These are phyloP conservation scores for Aschersonia sp. DNA, from an alignment of 2,329 filamentous ascomycete species.

Conservation along the genomic window DNA sequence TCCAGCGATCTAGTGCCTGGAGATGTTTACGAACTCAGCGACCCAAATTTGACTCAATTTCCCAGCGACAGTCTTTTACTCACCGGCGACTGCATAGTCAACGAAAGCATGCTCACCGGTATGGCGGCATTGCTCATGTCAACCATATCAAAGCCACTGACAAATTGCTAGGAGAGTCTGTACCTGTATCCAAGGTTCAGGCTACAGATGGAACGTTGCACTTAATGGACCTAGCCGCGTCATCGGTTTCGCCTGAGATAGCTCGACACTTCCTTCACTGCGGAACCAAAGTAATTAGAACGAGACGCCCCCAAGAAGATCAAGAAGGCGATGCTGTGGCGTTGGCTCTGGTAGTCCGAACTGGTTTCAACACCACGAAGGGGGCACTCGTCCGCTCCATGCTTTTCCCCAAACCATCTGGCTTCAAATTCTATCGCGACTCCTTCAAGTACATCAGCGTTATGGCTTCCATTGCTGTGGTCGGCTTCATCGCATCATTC, in stretches of 20 bases:
- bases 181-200: constrained; percentile 86
- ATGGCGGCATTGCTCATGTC: constrained; percentile 15
- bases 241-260: constrained; percentile 69
- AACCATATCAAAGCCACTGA: constrained; percentile 2
- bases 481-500: constrained; percentile 85
- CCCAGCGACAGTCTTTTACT: constrained; percentile 86
- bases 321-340: constrained; percentile 79
- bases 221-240: constrained; percentile 62
- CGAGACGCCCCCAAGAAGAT: constrained; percentile 74
- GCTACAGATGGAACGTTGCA: constrained; percentile 68
- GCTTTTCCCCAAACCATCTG: constrained; percentile 95
- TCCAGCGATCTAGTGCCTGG: constrained; percentile 87
- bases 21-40: constrained; percentile 92
- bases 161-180: constrained; percentile 58
- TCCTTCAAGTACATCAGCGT: constrained; percentile 97
- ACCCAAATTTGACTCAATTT: constrained; percentile 75
- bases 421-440: constrained; percentile 97
- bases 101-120: constrained; percentile 92
- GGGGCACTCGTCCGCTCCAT: constrained; percentile 91
- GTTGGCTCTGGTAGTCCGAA: constrained; percentile 81
- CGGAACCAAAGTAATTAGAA: constrained; percentile 89
- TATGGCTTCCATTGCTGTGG: constrained; percentile 72
- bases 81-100: constrained; percentile 93
- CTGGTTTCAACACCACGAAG: constrained; percentile 96
- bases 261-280: constrained; percentile 87